phyloP scores from a whole-genome alignment of 441 rosid species.

The Pelargonium citronellum region DNA sequence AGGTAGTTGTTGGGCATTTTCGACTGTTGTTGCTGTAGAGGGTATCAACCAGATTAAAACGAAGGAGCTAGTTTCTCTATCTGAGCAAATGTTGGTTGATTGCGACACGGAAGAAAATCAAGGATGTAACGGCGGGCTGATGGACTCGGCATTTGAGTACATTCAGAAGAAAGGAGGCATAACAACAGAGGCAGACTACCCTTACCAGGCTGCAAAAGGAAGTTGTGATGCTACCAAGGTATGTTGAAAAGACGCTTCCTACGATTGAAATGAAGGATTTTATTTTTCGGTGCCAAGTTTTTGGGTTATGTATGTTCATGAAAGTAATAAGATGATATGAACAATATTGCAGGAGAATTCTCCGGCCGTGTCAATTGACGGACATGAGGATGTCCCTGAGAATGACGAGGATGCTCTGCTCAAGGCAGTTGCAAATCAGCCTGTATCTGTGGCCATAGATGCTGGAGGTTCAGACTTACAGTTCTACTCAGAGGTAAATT shows the following conservation, averaged over 20 bases:
- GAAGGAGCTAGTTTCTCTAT: not conserved
- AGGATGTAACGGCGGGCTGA: slow-evolving; percentile 80
- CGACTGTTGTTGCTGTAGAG: not conserved
- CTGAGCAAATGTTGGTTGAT: slow-evolving; percentile 15
- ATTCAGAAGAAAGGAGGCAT: slow-evolving; percentile 60
- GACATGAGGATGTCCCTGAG: slow-evolving; percentile 59
- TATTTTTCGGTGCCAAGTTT: too few relatives aligned
- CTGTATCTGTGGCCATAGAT: slow-evolving; percentile 79
- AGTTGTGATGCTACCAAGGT: slow-evolving; percentile 44
- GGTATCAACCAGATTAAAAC: not conserved
- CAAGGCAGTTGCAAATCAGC: slow-evolving; percentile 69
- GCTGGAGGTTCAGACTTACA: slow-evolving; percentile 72
- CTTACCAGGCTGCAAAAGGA: slow-evolving; percentile 45
- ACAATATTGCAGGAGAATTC: slow-evolving; percentile 30
- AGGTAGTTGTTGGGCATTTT: not conserved
- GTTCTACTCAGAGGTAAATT: slow-evolving; percentile 76
- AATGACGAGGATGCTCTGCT: slow-evolving; percentile 61
- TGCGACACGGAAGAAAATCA: slow-evolving; percentile 65
- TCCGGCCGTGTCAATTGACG: slow-evolving; percentile 62
- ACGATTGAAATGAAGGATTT: not conserved
- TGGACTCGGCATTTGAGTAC: slow-evolving; percentile 78
- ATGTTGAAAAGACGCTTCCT: not conserved
- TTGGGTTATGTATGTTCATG: too few relatives aligned
- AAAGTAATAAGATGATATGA: not conserved
- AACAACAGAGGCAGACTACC: slow-evolving; percentile 54